Evolutionary conservation across 2,329 filamentous ascomycete species (phyloP).

Genomic region (Zasmidium angulare): DNA sequence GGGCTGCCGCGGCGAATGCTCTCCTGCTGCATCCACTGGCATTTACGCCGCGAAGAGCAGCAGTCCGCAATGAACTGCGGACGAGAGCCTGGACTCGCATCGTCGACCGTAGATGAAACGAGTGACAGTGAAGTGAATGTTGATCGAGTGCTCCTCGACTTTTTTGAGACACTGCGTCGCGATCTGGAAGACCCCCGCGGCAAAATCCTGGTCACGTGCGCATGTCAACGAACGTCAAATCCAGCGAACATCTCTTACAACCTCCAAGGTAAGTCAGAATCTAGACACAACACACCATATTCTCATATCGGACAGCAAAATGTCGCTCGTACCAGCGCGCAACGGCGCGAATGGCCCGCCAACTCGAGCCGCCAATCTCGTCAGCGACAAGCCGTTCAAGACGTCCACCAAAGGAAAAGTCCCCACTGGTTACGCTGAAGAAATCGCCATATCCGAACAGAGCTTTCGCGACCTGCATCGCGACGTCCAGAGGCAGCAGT

Average conservation of each 20-base stretch:
- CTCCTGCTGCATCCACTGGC: conserved; percentile 4
- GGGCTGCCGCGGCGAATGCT: conserved; percentile 23
- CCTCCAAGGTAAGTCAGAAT: conserved; percentile 20
- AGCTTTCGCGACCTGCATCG: conserved; percentile 87
- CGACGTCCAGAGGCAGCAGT: conserved; percentile 60
- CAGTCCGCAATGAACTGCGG: conserved; percentile 30
- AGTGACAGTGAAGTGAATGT: neutral
- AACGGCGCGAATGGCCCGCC: conserved; percentile 37
- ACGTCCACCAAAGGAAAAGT: conserved; percentile 46
- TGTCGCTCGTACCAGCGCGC: conserved; percentile 35
- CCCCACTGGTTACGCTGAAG: conserved; percentile 78
- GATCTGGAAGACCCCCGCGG: neutral
- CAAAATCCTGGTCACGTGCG: neutral
- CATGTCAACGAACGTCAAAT: neutral
- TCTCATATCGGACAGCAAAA: conserved; percentile 17
- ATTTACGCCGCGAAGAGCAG: conserved; percentile 20
- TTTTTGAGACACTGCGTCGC: neutral
- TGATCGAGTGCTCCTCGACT: neutral
- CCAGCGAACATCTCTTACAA: neutral
- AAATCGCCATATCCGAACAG: conserved; percentile 85
- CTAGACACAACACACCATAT: neutral
- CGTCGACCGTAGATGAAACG: conserved; percentile 1
- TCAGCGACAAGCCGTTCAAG: conserved; percentile 27
- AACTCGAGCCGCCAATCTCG: conserved; percentile 27
- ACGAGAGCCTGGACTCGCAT: conserved; percentile 25